A percentile compares a stretch with the other conserved stretches of the same genome.
Conservation (phyloP, 345 rosid species). For the Arabis alpina region DNA sequence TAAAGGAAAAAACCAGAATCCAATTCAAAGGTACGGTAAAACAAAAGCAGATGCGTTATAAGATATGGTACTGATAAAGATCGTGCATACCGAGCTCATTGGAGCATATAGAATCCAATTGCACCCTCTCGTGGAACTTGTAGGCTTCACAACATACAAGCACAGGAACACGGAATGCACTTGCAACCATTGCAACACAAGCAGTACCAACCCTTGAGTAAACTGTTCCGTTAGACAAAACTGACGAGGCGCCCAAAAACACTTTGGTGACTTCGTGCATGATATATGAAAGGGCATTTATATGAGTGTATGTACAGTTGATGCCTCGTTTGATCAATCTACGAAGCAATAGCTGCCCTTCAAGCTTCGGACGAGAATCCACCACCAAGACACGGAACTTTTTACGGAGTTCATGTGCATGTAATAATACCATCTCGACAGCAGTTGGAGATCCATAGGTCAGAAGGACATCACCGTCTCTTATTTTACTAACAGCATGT, state of each 20-base stretch:
- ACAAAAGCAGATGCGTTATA: not conserved
- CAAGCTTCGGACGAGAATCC: constrained; percentile 95
- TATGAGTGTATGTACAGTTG: constrained; percentile 80
- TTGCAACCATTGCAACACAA: constrained; percentile 95
- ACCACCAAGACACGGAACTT: constrained; percentile 86
- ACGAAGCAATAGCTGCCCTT: constrained; percentile 81
- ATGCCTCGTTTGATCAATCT: constrained; percentile 88
- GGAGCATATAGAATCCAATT: constrained; percentile 91
- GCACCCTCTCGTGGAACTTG: constrained; percentile 96
- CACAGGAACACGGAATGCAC: constrained; percentile 79
- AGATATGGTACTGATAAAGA: not conserved
- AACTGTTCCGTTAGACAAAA: constrained; percentile 95
- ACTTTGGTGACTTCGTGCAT: constrained; percentile 96
- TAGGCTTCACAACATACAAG: constrained; percentile 96
- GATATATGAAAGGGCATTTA: constrained; percentile 89
- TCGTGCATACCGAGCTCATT: constrained; percentile 84
- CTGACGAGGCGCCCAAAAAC: constrained; percentile 91
- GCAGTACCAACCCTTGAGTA: constrained; percentile 97
- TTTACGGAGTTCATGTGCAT: constrained; percentile 84
- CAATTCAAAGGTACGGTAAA: constrained; percentile 12
- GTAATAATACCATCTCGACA: constrained; percentile 85
- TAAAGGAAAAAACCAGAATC: constrained; percentile 43
- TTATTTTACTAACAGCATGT: constrained; percentile 87
- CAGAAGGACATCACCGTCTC: constrained; percentile 95
- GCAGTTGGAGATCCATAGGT: constrained; percentile 87